Evolutionary conservation across 768 basidiomycete genomes (phyloP), one percentile per base, ranked within the genome.

Genomic region (Boletus edulis): DNA sequence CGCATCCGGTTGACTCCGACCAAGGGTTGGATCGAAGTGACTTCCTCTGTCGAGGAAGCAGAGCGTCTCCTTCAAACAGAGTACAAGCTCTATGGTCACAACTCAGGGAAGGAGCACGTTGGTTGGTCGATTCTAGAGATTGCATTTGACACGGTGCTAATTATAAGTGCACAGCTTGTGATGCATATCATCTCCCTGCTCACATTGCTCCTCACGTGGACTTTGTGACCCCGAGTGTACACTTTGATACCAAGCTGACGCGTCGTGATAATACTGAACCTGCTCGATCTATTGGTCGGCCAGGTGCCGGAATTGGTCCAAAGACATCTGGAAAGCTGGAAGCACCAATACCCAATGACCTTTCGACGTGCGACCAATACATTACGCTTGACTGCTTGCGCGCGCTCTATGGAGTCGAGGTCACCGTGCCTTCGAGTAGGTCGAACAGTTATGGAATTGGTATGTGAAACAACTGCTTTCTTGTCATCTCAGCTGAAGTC

Each of bases 401-500:
- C 29, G 48, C 58, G 12, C 54, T 73, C 3, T 74, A 74, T 41
- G 51, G 45, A 11, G 56, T 58, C 17, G 62, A 71, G 15, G 34
- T 46, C 1, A 72, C 71, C 27, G 24, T 64, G 43, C 53, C 70
- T 35, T 46, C 35, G 3, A 37, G 58, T 44, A 46, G 53, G 45
- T 35, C 14, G 13, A 75, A 75, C 42, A 72, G 67, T 42, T 75
- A 61, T 24, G 74, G 74, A 15, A 60, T 73, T 5, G 66, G 71
- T 71, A 9, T 58, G 56, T 50, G 20, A 12, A n/a, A 22, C 3
- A 22, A 22, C 22, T 22, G 22, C 22, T 2, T 22, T 22, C 22
- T 1, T 22, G 22, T 22, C 4, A 11, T 24, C 6, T 35, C 3
- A 8, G 13, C 41, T 46, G 9, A 32, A n/a, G 13, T 42, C 22